Base-by-base conservation (phyloP, 2,329 filamentous ascomycete genomes). In the Paramyrothecium roridum region DNA sequence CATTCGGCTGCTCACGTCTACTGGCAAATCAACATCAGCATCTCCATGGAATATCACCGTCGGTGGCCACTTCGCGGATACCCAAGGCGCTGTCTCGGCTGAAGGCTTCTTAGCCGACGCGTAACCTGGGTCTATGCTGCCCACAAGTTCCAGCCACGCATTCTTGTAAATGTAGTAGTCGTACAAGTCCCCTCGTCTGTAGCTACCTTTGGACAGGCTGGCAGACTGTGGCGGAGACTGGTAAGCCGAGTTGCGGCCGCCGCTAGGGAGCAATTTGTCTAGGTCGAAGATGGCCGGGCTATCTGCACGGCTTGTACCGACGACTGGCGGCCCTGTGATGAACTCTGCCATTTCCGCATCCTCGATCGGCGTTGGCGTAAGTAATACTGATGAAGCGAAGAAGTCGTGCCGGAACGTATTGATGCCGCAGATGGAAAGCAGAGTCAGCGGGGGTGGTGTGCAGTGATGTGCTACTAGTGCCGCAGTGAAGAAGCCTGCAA, bases 391-490 rank as follows among this genome's bases (percentile, higher is more conserved):
- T 1, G 70, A 73, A 56, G 64, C 67, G 62, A 70, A 74, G 61
- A 73, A 73, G 6, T 53, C 55, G 50, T 73, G 71, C 22, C 62
- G 66, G 54, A 73, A 72, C 10, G 70, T 71, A 49, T 67, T 63
- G 57, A 74, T 72, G 30, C 70, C 71, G 1, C 63, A 64, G 57
- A 72, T 69, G 56, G 67, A 69, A 30, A 74, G 59, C 22, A 74
- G 61, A 1, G 71, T 70, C 1, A 67, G 13, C 2, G 70, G 71
- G 4, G 65, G 58, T 1, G 67, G 68, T 1, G 56, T 50, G 54
- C 62, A 57, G 47, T 70, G 63, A 49, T 70, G 69, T 17, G 67
- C 67, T 17, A 67, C 54, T 47, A 67, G 55, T 3, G 58, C 53
- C 13, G 68, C 65, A 48, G 67, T 54, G 56, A 74, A 71, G 58